These are phyloP conservation scores for Fusarium irregulare DNA, from an alignment of 2,329 filamentous ascomycete species.

Conservation along the genomic window DNA sequence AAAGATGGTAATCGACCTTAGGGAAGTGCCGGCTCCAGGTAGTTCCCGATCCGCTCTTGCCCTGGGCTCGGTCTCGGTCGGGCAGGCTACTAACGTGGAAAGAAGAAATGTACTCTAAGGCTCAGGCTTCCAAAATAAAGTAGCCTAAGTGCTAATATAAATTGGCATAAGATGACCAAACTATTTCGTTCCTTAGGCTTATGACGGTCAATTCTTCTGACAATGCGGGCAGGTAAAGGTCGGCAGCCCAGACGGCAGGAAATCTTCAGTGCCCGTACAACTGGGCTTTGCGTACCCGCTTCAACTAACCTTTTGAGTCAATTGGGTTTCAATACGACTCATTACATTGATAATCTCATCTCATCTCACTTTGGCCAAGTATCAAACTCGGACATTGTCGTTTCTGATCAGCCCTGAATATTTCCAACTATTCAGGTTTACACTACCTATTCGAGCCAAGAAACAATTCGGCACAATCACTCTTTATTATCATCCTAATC, in stretches of 20 bases:
- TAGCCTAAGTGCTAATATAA: too few species aligned
- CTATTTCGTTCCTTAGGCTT: too few species aligned
- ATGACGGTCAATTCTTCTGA: too few species aligned
- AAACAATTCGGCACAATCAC: constrained; percentile 2
- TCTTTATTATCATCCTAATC: constrained; percentile 5
- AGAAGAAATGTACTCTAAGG: too few species aligned
- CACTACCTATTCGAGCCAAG: not conserved
- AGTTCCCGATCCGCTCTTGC: constrained; percentile 8
- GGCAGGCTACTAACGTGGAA: too few species aligned
- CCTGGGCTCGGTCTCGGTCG: not conserved
- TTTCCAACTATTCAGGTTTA: not conserved
- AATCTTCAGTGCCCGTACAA: not conserved
- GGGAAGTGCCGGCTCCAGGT: constrained; percentile 29
- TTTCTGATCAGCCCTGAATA: not conserved
- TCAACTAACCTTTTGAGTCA: constrained; percentile 6
- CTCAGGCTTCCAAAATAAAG: too few species aligned
- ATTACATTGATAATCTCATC: constrained; percentile 7
- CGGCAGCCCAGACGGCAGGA: not conserved
- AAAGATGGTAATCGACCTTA: constrained; percentile 9
- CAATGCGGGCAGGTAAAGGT: not conserved
- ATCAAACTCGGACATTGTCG: not conserved
- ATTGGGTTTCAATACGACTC: constrained; percentile 20
- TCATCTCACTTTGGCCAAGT: not conserved
- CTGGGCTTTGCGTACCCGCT: constrained; percentile 18
- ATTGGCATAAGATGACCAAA: too few species aligned